A percentile compares a stretch with the other conserved stretches of the same genome.
phyloP scores from a whole-genome alignment of 2,329 filamentous ascomycete genomes.

The Aspergillus eucalypticola region DNA sequence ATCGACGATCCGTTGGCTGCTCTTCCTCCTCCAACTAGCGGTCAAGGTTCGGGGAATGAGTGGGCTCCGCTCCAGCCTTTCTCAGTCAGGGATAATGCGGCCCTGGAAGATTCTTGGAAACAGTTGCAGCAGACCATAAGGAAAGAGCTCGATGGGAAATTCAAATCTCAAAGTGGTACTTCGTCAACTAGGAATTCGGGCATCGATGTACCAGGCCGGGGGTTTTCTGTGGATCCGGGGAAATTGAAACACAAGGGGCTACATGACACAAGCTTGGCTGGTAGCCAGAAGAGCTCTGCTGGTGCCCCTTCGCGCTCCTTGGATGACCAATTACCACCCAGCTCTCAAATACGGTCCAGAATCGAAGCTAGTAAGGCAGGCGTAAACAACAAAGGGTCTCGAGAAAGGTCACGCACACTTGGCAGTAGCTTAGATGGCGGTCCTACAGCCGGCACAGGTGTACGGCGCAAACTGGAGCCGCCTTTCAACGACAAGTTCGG shows the following conservation, averaged over 20 bases:
- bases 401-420: constrained; percentile 20
- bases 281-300: constrained; percentile 20
- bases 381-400: constrained; percentile 6
- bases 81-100: constrained; percentile 73
- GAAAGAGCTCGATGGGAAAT: constrained; percentile 9
- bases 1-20: constrained; percentile 87
- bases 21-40: constrained; percentile 55
- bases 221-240: constrained; percentile 9
- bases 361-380: constrained; percentile 14
- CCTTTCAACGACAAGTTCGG: constrained; percentile 32
- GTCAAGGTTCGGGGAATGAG: constrained; percentile 49
- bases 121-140: constrained; percentile 46
- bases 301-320: constrained; percentile 18
- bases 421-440: constrained; percentile 20
- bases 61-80: constrained; percentile 74
- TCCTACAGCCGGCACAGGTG: constrained; percentile 8
- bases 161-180: constrained; percentile 11
- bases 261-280: constrained; percentile 21
- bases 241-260: constrained; percentile 14
- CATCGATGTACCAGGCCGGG: constrained; percentile 30
- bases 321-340: constrained; percentile 18
- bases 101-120: constrained; percentile 77
- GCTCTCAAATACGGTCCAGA: constrained; percentile 13
- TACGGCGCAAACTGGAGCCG: constrained; percentile 34
- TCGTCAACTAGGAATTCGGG: constrained; percentile 14